Percentiles rank a stretch among this genome's conserved stretches.
Evolutionary conservation across 78 protist species (phyloP).

Genomic region (Dictyostelium capitatum): DNA sequence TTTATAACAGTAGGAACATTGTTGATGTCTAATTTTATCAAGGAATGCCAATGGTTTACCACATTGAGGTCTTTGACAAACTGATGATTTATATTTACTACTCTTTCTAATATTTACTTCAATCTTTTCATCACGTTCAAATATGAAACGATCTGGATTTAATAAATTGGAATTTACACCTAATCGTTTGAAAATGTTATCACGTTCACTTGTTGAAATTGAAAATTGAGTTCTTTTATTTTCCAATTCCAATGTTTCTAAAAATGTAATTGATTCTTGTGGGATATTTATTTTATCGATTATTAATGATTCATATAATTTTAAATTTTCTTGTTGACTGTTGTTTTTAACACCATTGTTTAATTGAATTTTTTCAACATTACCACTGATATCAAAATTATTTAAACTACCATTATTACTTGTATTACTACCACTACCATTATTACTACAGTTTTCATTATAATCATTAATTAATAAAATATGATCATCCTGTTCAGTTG

Average conservation of each 20-base stretch:
- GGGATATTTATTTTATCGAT: too few relatives aligned
- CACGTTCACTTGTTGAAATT: slow-evolving; percentile 44
- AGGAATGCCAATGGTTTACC: slow-evolving; percentile 47
- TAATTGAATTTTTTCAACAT: slow-evolving; percentile 25
- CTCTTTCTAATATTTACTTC: slow-evolving; percentile 46
- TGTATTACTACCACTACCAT: background rate
- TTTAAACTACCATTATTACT: background rate
- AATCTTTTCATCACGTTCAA: slow-evolving; percentile 72
- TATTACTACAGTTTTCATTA: slow-evolving; percentile 1
- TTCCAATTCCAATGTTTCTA: slow-evolving; percentile 68
- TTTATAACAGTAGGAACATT: slow-evolving; percentile 72
- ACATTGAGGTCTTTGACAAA: slow-evolving; percentile 73
- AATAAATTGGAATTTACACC: background rate
- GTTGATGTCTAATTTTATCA: slow-evolving; percentile 59
- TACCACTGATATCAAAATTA: background rate
- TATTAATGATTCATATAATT: too few relatives aligned
- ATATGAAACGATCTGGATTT: slow-evolving; percentile 60
- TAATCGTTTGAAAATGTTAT: background rate
- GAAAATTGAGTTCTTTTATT: slow-evolving; percentile 21
- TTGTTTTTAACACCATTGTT: background rate
- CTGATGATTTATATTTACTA: slow-evolving; percentile 28
- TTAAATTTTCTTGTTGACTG: too few relatives aligned
- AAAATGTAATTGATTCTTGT: background rate
- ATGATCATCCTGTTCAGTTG: slow-evolving; percentile 5
- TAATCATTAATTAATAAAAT: slow-evolving; percentile 50